Percentiles rank a stretch among this genome's conserved stretches.
Evolutionary conservation across 495 filamentous ascomycete species (phyloP).

Genomic region (Penicillium coffeae): DNA sequence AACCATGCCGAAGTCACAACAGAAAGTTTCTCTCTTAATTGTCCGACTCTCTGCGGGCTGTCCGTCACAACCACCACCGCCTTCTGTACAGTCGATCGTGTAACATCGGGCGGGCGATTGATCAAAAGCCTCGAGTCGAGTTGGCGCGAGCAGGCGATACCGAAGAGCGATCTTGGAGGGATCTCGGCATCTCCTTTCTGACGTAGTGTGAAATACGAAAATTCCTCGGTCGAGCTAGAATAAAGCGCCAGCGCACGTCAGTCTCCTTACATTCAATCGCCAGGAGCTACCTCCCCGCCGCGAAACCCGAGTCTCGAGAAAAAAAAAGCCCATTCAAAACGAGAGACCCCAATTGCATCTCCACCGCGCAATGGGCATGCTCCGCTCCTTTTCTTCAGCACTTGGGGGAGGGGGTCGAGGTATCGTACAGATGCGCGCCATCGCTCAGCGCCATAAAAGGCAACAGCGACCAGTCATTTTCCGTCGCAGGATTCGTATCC

Average conservation of each 20-base stretch:
- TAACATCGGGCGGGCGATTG: slow-evolving; percentile 80
- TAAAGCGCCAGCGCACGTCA: not conserved
- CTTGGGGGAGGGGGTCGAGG: not conserved
- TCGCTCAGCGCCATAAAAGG: slow-evolving; percentile 98
- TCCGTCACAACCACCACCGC: slow-evolving; percentile 96
- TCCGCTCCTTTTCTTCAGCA: not conserved
- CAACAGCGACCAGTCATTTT: slow-evolving; percentile 88
- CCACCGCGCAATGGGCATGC: no score
- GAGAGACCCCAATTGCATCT: not conserved
- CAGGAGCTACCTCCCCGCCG: no score
- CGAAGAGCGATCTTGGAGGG: slow-evolving; percentile 84
- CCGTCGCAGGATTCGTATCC: slow-evolving; percentile 70
- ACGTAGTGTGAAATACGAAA: slow-evolving; percentile 95
- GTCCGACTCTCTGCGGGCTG: slow-evolving; percentile 74
- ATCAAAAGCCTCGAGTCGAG: slow-evolving; percentile 75
- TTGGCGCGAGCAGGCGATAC: slow-evolving; percentile 92
- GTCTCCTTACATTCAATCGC: no score
- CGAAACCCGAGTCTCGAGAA: no score
- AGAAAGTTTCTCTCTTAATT: slow-evolving; percentile 76
- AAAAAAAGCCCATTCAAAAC: no score
- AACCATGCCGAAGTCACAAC: slow-evolving; percentile 96
- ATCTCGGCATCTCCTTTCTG: slow-evolving; percentile 54
- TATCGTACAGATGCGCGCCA: slow-evolving; percentile 81
- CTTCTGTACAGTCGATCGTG: slow-evolving; percentile 93
- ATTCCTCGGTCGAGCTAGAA: slow-evolving; percentile 78